A percentile compares a stretch with the other conserved stretches of the same genome.
Evolutionary conservation across 2,329 filamentous ascomycete species (phyloP).

Genomic region (Aspergillus sergii): DNA sequence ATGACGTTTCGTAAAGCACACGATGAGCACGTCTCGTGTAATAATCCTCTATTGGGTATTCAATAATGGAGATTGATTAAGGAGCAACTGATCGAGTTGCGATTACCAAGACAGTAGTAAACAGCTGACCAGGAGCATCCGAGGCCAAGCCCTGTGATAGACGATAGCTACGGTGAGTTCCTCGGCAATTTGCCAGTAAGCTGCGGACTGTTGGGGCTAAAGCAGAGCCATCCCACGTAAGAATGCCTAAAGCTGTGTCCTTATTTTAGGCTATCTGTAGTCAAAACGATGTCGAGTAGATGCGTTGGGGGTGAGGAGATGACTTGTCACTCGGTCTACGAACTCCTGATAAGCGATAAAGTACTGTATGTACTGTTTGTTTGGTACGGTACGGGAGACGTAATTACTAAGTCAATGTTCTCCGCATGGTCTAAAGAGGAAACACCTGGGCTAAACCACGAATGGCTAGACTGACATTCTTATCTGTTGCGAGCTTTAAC

Average conservation of each 20-base stretch:
- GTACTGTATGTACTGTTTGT: not conserved
- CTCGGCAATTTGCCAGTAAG: not conserved
- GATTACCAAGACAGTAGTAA: not conserved
- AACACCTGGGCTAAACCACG: slow-evolving; percentile 1
- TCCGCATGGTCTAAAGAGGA: slow-evolving; percentile 17
- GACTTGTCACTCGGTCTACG: not conserved
- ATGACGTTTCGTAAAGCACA: slow-evolving; percentile 2
- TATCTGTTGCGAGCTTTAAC: not conserved
- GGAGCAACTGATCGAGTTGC: not conserved
- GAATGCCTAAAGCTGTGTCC: not conserved
- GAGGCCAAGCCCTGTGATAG: not conserved
- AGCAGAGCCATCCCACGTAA: slow-evolving; percentile 3
- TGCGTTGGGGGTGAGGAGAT: not conserved
- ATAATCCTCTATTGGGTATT: not conserved
- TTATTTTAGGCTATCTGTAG: not conserved
- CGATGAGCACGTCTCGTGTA: not conserved
- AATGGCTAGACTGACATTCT: slow-evolving; percentile 2
- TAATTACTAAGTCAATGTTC: slow-evolving; percentile 4
- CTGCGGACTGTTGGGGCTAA: not conserved
- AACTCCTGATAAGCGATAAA: not conserved
- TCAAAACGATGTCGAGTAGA: not conserved
- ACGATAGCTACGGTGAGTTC: not conserved
- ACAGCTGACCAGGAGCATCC: not conserved
- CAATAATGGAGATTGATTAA: not conserved
- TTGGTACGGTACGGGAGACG: not conserved